A percentile compares a stretch with the other conserved stretches of the same genome.
phyloP scores from a whole-genome alignment of 257 asterid species.

The Mitragyna speciosa region DNA sequence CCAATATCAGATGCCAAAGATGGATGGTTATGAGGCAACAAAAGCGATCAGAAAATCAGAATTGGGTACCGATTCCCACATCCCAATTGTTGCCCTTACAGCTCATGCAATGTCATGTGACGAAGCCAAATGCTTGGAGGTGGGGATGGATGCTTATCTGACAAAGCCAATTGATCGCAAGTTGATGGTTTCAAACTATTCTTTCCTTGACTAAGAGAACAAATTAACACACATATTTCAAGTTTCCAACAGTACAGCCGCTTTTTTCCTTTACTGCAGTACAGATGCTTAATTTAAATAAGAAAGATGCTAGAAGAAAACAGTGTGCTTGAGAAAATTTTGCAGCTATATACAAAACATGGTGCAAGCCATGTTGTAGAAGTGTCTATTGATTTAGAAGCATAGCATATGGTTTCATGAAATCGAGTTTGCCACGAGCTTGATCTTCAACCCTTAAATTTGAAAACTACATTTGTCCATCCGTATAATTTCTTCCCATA shows the following conservation, averaged over 20 bases:
- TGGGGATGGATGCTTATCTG: constrained; percentile 97
- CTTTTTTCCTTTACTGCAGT: background rate
- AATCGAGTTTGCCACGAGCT: background rate
- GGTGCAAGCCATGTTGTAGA: background rate
- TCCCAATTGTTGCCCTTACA: constrained; percentile 91
- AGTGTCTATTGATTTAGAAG: background rate
- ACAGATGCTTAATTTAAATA: background rate
- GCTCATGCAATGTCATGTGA: constrained; percentile 97
- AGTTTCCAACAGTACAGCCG: background rate
- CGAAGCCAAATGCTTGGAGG: constrained; percentile 86
- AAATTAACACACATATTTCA: constrained; percentile 1
- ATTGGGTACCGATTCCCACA: constrained; percentile 51
- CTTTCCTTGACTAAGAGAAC: constrained; percentile 60
- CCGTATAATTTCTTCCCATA: background rate
- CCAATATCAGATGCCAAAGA: constrained; percentile 77
- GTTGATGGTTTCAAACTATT: constrained; percentile 77
- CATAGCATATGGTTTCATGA: background rate
- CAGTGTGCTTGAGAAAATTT: constrained; percentile 4
- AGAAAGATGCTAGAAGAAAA: background rate
- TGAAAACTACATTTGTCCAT: background rate
- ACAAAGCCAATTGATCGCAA: constrained; percentile 87
- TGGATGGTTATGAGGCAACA: constrained; percentile 98
- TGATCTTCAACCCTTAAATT: background rate
- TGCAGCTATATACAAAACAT: constrained; percentile 8
- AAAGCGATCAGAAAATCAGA: constrained; percentile 74